phyloP scores from a whole-genome alignment of 441 rosid genomes.

The Brassica balearica region DNA sequence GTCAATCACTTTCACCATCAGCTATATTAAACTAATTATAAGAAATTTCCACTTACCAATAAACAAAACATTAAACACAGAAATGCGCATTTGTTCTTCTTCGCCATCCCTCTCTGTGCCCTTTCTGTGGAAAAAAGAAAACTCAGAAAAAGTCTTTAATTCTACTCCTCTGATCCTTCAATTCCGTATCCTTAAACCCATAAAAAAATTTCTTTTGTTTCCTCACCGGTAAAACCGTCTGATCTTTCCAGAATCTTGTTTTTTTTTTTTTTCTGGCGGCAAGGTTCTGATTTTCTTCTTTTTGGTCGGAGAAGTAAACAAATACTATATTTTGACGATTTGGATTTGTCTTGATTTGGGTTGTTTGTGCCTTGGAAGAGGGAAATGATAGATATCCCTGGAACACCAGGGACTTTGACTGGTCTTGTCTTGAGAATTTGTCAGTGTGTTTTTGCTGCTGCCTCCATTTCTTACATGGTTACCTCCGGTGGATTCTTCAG shows the following conservation, averaged over 20 bases:
- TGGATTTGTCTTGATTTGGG: conserved; percentile 17
- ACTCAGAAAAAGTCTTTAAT: conserved; percentile 27
- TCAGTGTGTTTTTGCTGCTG: conserved; percentile 81
- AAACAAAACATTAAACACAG: conserved; percentile 24
- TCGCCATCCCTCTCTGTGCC: conserved; percentile 32
- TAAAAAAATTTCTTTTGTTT: background rate
- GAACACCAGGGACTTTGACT: conserved; percentile 86
- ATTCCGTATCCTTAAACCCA: background rate
- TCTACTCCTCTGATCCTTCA: conserved; percentile 19
- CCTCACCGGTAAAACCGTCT: background rate
- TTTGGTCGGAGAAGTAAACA: conserved; percentile 10
- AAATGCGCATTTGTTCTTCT: conserved; percentile 43
- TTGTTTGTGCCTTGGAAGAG: conserved; percentile 20
- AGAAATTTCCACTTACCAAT: conserved; percentile 21
- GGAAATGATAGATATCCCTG: conserved; percentile 82
- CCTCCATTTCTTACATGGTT: conserved; percentile 71
- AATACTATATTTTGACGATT: conserved; percentile 20
- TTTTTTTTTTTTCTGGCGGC: background rate
- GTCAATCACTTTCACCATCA: conserved; percentile 40
- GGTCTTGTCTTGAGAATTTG: conserved; percentile 67
- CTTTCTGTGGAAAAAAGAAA: conserved; percentile 7
- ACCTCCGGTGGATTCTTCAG: conserved; percentile 65
- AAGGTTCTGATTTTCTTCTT: background rate
- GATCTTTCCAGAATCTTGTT: conserved; percentile 21
- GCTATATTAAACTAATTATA: conserved; percentile 22